These are phyloP conservation scores for Hericium erinaceus DNA, from an alignment of 768 basidiomycete genomes.

Conservation along the genomic window DNA sequence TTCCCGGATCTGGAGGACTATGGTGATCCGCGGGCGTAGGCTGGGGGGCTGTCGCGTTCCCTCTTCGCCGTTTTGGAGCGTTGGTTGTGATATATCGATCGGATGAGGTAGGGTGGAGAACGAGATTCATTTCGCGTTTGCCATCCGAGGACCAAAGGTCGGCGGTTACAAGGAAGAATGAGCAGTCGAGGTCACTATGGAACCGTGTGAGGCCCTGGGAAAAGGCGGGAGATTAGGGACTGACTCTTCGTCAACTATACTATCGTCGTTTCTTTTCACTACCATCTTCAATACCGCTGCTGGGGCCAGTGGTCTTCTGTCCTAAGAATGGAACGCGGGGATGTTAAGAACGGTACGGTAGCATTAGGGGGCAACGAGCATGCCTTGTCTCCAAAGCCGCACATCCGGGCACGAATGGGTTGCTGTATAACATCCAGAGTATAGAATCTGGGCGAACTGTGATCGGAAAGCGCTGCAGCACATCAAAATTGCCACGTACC, in stretches of 20 bases:
- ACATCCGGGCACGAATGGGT: constrained; percentile 87
- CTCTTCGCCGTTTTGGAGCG: constrained; percentile 22
- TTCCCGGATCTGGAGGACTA: constrained; percentile 14
- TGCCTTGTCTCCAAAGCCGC: constrained; percentile 96
- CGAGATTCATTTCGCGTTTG: constrained; percentile 78
- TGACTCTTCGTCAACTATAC: constrained; percentile 66
- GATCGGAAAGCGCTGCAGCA: neutral
- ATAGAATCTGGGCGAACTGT: constrained; percentile 48
- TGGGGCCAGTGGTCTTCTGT: constrained; percentile 86
- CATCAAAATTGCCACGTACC: constrained; percentile 31
- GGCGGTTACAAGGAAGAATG: constrained; percentile 87
- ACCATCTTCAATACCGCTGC: constrained; percentile 84
- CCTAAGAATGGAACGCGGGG: constrained; percentile 35
- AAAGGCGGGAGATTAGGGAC: constrained; percentile 20
- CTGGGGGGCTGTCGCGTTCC: constrained; percentile 10
- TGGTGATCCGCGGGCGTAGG: constrained; percentile 11
- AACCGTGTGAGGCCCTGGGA: neutral
- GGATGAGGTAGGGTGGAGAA: constrained; percentile 74
- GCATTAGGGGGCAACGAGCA: constrained; percentile 5
- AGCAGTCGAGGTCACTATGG: constrained; percentile 70
- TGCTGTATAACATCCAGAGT: constrained; percentile 81
- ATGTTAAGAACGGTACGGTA: constrained; percentile 7
- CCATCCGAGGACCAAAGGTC: constrained; percentile 87
- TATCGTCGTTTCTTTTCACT: constrained; percentile 58
- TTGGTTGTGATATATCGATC: constrained; percentile 59